Conservation (phyloP, 2,329 filamentous ascomycete genomes). For the Aspergillus cejpii region DNA sequence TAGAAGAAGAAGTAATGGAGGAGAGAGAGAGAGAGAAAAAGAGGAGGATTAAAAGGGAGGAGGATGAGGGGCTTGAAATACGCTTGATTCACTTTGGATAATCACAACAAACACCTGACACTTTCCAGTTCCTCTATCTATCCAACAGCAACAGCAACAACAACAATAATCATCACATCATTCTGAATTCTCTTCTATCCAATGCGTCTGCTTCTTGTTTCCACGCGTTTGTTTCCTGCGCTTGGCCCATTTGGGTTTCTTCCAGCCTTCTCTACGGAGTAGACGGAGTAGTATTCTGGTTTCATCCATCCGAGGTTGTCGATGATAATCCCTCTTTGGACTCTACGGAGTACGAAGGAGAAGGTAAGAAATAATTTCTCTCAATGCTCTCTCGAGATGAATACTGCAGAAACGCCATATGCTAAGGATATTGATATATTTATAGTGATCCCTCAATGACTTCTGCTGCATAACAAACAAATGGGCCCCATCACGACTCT, state of each 20-base stretch:
- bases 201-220: constrained; percentile 8
- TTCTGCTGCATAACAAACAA: neutral
- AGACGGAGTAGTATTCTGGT: neutral
- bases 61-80: constrained; percentile 11
- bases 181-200: neutral
- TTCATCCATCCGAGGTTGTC: neutral
- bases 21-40: constrained; percentile 5
- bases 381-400: neutral
- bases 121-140: neutral
- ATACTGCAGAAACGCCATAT: neutral
- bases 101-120: neutral
- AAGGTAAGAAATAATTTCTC: too few relatives aligned
- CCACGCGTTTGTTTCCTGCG: constrained; percentile 22
- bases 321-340: neutral
- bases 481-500: neutral
- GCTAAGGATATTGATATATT: neutral
- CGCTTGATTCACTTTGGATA: constrained; percentile 1
- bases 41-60: constrained; percentile 5
- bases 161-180: constrained; percentile 1
- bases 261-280: neutral
- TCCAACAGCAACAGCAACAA: neutral
- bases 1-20: constrained; percentile 8
- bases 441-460: neutral
- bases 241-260: constrained; percentile 14
- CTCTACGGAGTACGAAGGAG: neutral